A percentile compares a stretch with the other conserved stretches of the same genome.
phyloP scores from a whole-genome alignment of 1,139 yeast species.

The Suhomyces panamericanus region DNA sequence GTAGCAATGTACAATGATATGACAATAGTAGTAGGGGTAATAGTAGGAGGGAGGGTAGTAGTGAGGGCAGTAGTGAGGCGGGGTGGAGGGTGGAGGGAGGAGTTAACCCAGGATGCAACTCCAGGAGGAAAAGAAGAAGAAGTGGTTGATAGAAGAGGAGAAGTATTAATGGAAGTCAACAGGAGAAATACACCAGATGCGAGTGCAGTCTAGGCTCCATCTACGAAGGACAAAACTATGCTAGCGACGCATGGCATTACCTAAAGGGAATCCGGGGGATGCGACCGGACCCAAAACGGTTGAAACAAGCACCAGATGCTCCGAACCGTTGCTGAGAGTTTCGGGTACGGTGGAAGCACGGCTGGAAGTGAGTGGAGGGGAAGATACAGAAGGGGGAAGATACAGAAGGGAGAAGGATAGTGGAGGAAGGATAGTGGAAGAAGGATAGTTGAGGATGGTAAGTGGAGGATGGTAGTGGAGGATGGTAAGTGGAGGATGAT shows the following conservation, averaged over 20 bases:
- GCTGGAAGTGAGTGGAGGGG: neutral
- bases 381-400: neutral
- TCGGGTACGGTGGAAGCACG: slow-evolving; percentile 1
- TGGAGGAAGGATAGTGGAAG: neutral
- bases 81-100: neutral
- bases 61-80: too few species aligned
- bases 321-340: slow-evolving; percentile 8
- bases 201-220: too few species aligned
- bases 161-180: neutral
- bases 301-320: slow-evolving; percentile 5
- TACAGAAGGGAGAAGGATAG: neutral
- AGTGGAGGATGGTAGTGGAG: too few species aligned
- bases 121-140: neutral
- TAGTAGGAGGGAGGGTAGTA: too few species aligned
- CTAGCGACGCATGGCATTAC: too few species aligned
- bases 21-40: neutral
- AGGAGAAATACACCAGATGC: too few species aligned
- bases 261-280: neutral
- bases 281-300: slow-evolving; percentile 2
- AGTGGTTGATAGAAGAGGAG: neutral
- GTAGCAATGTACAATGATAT: too few species aligned
- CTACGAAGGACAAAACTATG: too few species aligned
- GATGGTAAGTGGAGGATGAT: too few species aligned
- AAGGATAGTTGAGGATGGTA: too few species aligned
- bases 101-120: too few species aligned